A percentile compares a stretch with the other conserved stretches of the same genome.
Conservation (phyloP, 345 rosid genomes). For the Euphorbia tirucalli region DNA sequence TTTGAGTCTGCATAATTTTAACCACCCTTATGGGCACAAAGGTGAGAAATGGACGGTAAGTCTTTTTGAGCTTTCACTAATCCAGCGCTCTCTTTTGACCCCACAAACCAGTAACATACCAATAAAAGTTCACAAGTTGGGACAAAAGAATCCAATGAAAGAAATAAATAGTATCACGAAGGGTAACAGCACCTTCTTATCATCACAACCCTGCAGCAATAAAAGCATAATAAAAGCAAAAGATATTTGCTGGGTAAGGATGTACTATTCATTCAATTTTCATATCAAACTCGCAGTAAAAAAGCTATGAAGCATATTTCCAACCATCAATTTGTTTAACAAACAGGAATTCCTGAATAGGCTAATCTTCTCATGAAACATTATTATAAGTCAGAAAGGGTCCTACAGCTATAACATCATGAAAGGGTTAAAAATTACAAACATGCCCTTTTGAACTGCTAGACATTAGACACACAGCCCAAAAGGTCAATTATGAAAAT, state of each 20-base stretch:
- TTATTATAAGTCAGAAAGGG: conserved; percentile 28
- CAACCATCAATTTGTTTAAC: conserved; percentile 17
- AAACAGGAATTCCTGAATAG: conserved; percentile 13
- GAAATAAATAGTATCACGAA: conserved; percentile 41
- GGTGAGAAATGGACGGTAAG: conserved; percentile 18
- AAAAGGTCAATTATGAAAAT: conserved; percentile 38
- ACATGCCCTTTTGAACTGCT: conserved; percentile 25
- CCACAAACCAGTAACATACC: conserved; percentile 47
- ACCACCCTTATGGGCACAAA: conserved; percentile 18
- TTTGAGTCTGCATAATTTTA: conserved; percentile 82
- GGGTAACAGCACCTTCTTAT: conserved; percentile 29
- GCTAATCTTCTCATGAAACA: conserved; percentile 25
- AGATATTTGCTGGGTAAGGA: conserved; percentile 12
- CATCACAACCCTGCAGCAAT: conserved; percentile 27
- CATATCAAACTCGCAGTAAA: conserved; percentile 23
- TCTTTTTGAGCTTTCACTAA: conserved; percentile 29
- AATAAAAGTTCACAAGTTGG: conserved; percentile 28
- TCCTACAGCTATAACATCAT: conserved; percentile 27
- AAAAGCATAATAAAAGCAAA: conserved; percentile 38
- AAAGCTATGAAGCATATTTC: conserved; percentile 1
- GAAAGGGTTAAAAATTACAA: conserved; percentile 25
- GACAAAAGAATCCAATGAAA: conserved; percentile 41
- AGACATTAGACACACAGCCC: background rate
- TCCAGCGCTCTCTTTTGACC: conserved; percentile 53
- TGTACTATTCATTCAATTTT: conserved; percentile 7